These are phyloP conservation scores for Hymenoscyphus infarciens DNA, from an alignment of 2,329 filamentous ascomycete species.

Conservation along the genomic window DNA sequence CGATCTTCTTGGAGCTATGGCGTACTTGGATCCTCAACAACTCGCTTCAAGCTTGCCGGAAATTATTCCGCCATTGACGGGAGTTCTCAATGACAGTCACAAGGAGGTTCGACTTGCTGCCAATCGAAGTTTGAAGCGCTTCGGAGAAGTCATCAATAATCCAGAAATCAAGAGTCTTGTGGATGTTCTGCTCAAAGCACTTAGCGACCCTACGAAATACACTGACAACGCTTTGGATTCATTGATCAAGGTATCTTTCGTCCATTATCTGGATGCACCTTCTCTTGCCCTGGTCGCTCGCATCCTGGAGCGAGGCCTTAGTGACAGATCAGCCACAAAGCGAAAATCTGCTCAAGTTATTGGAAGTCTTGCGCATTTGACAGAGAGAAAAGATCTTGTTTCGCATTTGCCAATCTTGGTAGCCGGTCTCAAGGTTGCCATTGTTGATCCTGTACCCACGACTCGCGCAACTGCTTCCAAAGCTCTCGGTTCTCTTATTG, in stretches of 20 bases:
- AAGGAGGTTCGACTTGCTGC: conserved; percentile 92
- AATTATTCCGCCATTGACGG: conserved; percentile 93
- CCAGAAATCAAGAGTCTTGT: conserved; percentile 94
- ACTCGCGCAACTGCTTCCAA: conserved; percentile 95
- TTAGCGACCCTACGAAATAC: conserved; percentile 96
- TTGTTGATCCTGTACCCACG: conserved; percentile 93
- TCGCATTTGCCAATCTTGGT: conserved; percentile 89
- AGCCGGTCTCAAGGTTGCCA: conserved; percentile 80
- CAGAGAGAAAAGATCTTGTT: conserved; percentile 90
- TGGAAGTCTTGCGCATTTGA: conserved; percentile 93
- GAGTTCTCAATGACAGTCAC: conserved; percentile 93
- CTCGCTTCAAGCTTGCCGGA: conserved; percentile 87
- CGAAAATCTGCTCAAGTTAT: conserved; percentile 97
- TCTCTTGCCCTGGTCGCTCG: conserved; percentile 92
- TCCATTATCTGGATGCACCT: conserved; percentile 96
- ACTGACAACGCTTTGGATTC: conserved; percentile 92
- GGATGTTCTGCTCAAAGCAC: conserved; percentile 85
- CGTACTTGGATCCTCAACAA: conserved; percentile 94
- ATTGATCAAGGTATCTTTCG: conserved; percentile 96
- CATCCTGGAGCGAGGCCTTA: conserved; percentile 88
- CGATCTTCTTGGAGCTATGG: conserved; percentile 95
- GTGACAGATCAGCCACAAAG: conserved; percentile 90
- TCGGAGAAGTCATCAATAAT: conserved; percentile 97
- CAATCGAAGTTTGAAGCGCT: conserved; percentile 94
- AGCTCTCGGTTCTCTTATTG: conserved; percentile 90